Base-by-base conservation (phyloP, 371 early-diverging fungal genomes). In the Mucor indicus region DNA sequence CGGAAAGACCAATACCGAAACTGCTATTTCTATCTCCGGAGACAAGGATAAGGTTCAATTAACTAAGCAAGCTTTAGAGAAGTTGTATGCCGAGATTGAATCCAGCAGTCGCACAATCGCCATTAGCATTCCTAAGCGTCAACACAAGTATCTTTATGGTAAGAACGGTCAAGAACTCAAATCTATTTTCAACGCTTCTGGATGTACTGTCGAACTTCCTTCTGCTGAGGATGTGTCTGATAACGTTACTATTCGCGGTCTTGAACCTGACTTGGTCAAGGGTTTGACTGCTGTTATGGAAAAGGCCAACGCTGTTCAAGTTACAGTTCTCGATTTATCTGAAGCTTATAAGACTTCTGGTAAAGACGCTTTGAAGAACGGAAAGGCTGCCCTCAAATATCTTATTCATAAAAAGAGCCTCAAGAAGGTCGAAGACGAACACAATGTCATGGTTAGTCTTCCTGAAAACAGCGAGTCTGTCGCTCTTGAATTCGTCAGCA, bases 61-160 rank as follows among this genome's bases (percentile, higher is more conserved):
- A 1, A 90, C 89, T 15, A 81, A 78, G 20, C 83, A 79, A 30
- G 51, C 61, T 1, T 55, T 96, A 44, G 79, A 83, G 43, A 64
- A 62, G 4, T 52, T 68, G 1, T 80, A 84, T 56, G 75, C 63
- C 8, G 72, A 84, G 31, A 63, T 93, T 57, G 72, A 82, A 60
- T 69, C 76, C 23, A 72, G 64, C 29, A 83, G 84, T 32, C 73
- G 81, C 12, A 83, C 81, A 7, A 61, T 89, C 39, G 67, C 79
- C 2, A 72, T 93, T 40, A 69, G 72, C 31, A 75, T 95, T 35
- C 89, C 91, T 41, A 93, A 93, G 77, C 83, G 86, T 44, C 91
- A 93, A 67, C 97, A 95, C 71, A 86, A 88, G 43, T 91, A 92
- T 62, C 73, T 98, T 22, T 75, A 92, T 21, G 97, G 97, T 22